Evolutionary conservation across 208 protist genomes (phyloP), one percentile per base, ranked within the genome.

Genomic region (Acanthamoeba lenticulata): DNA sequence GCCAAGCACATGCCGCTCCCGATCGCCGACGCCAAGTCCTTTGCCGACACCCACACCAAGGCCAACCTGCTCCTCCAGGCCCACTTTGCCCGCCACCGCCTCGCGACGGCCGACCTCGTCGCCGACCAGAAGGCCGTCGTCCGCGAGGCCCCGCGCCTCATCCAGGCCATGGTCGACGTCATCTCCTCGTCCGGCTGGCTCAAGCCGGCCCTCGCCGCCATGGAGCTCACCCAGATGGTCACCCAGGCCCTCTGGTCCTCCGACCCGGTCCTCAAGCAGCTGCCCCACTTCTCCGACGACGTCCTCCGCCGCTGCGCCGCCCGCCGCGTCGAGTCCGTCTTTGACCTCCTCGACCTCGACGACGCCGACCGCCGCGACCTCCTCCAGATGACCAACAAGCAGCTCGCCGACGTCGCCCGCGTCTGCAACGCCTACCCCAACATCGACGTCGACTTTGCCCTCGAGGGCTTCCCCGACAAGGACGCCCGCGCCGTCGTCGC

Each of bases 71-170:
- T 99, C 9, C 97, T 99, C 27, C 99, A 99, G 96, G 98, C 99
- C 36, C 99, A 99, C 94, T 99, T 99, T 92, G 95, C 94, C 52
- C 44, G 88, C 40, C 40, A 55, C 5, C 29, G 67, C 34, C 96
- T 99, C 67, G 99, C 99, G 29, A 99, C 99, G 91, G 96, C 97
- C 6, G 99, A 99, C 96, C 99, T 99, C 96, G 91, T 97, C 65
- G 99, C 99, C 5, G 99, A 99, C 96, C 98, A 98, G 55, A 99
- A 99, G 94, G 98, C 98, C 5, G 98, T 99, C 11, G 97, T 99
- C 29, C 99, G 99, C 95, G 99, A 99, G 95, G 94, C 98, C 34
- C 95, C 99, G 36, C 98, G 99, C 96, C 96, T 99, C n/a, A 95
- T 99, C 32, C 97, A 98, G 88, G 94, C 96, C 24, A 94, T 96